phyloP scores from a whole-genome alignment of 2,329 filamentous ascomycete species.

The Aspergillus uvarum region DNA sequence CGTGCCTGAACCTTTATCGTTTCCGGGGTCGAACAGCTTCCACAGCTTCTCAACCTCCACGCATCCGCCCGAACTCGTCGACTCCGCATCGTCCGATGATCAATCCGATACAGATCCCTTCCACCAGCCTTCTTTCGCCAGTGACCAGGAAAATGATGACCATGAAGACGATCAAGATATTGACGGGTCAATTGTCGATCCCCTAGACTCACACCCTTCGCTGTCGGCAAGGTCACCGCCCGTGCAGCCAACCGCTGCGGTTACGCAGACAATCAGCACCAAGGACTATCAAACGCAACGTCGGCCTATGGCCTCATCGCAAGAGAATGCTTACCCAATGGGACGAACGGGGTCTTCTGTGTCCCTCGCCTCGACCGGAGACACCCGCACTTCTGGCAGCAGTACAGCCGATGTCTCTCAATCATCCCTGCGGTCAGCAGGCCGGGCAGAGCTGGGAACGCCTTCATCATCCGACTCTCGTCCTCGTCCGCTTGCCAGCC shows the following conservation, averaged over 20 bases:
- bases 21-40: conserved; percentile 19
- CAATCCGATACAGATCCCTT: conserved; percentile 40
- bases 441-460: conserved; percentile 60
- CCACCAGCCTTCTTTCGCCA: conserved; percentile 31
- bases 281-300: background rate
- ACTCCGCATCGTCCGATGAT: conserved; percentile 34
- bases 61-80: conserved; percentile 25
- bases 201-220: background rate
- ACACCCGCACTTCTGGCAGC: conserved; percentile 37
- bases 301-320: background rate
- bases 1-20: conserved; percentile 17
- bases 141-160: conserved; percentile 24
- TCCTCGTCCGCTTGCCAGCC: conserved; percentile 34
- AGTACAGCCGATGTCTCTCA: conserved; percentile 53
- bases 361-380: conserved; percentile 11
- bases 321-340: conserved; percentile 1
- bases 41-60: conserved; percentile 23
- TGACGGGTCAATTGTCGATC: background rate
- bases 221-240: conserved; percentile 14
- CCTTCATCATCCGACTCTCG: conserved; percentile 56
- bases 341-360: conserved; percentile 8
- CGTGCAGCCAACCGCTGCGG: background rate
- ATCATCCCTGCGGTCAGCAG: conserved; percentile 45
- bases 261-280: background rate
- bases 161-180: background rate